These are phyloP conservation scores for Oxalis stricta DNA, from an alignment of 441 rosid genomes.

Conservation along the genomic window DNA sequence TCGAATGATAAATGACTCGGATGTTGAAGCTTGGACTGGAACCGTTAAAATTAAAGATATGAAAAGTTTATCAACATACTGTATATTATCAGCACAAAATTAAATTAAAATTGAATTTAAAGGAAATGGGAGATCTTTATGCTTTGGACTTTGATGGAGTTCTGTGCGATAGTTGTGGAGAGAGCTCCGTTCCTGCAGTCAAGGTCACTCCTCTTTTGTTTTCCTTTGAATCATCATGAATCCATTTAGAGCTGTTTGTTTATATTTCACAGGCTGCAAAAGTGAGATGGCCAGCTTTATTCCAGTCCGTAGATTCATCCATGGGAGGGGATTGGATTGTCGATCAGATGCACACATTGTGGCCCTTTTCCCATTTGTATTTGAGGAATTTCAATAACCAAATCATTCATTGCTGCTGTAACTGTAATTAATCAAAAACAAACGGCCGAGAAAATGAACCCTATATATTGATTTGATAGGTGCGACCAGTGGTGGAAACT, in stretches of 20 bases:
- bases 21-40: too few relatives aligned
- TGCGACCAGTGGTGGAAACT: slow-evolving; percentile 89
- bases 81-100: too few relatives aligned
- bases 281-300: slow-evolving; percentile 74
- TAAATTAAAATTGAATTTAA: too few relatives aligned
- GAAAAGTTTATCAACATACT: too few relatives aligned
- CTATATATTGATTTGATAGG: slow-evolving; percentile 32
- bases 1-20: too few relatives aligned
- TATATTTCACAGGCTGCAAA: slow-evolving; percentile 45
- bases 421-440: neutral
- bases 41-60: too few relatives aligned
- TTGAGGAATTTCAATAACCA: neutral
- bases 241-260: neutral
- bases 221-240: neutral
- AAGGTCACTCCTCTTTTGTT: slow-evolving; percentile 28
- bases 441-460: slow-evolving; percentile 6
- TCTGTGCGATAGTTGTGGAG: slow-evolving; percentile 86
- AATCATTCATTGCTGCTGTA: neutral
- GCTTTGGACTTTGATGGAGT: slow-evolving; percentile 97
- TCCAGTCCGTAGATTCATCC: slow-evolving; percentile 45
- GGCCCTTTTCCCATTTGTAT: neutral
- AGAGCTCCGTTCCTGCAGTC: slow-evolving; percentile 85
- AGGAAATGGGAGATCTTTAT: slow-evolving; percentile 68
- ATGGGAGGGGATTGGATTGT: slow-evolving; percentile 77
- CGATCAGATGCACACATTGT: slow-evolving; percentile 69